Evolutionary conservation across 345 rosid genomes (phyloP), one percentile per base, ranked within the genome.

Genomic region (Camelina hispida): DNA sequence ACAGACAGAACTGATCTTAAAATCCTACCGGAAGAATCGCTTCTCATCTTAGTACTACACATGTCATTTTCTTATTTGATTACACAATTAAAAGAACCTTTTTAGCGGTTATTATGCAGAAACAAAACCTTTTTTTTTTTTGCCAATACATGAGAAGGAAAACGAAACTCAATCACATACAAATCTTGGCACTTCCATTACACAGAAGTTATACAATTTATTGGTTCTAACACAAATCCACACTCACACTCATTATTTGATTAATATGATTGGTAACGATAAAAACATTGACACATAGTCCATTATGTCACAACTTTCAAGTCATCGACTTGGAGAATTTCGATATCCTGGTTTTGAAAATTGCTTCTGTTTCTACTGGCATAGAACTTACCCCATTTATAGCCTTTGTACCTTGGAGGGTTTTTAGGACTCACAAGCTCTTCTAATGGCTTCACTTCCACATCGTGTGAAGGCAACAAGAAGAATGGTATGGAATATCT

Each of bases 341-440:
- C 66, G 3, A 73, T 71, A 1, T 79, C 78, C 0, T 38, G 86
- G 69, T 84, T 86, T 47, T 46, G 79, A 63, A 63, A 90, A 79
- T 90, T 84, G 43, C 89, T 86, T 6, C 91, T 78, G 52, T 84
- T 89, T 55, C 92, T 81, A 12, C 78, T 66, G 15, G 74, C 88
- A 23, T 80, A 82, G 52, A 79, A 89, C 66, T 87, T 89, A 1
- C 96, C 96, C 84, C 85, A 84, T 67, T 85, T 89, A 82, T 82
- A 90, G 35, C 81, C 87, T 73, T 66, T 74, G 40, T 87, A 89
- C 22, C 76, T 86, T 5, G 87, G 75, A 63, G 89, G 86, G 35
- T 79, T 81, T 40, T 81, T 54, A 14, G 81, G 81, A 44, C 72
- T 82, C 7, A 85, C 34, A 6, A 90, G 77, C 80, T 87, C 96